These are phyloP conservation scores for Alternaria sp. DNA, from an alignment of 2,329 filamentous ascomycete genomes.

Conservation along the genomic window DNA sequence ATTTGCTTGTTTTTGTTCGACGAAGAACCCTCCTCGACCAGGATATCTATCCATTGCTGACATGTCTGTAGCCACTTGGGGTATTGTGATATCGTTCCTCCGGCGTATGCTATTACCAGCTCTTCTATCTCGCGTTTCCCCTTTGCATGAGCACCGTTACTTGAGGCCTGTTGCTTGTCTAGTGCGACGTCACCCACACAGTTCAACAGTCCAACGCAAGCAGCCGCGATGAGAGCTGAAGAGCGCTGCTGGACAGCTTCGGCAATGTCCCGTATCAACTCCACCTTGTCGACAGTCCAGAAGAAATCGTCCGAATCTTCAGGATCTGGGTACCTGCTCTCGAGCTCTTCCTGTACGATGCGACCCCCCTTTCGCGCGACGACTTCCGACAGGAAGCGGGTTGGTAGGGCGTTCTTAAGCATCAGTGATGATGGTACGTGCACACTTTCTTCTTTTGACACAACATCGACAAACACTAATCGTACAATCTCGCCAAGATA, in stretches of 20 bases:
- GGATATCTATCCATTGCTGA: conserved; percentile 70
- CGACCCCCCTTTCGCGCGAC: conserved; percentile 57
- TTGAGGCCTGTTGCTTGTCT: conserved; percentile 27
- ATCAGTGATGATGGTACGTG: conserved; percentile 64
- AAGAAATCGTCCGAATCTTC: conserved; percentile 46
- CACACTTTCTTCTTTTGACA: conserved; percentile 50
- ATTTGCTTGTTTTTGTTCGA: conserved; percentile 54
- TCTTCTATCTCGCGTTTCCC: conserved; percentile 57
- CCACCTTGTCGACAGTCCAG: conserved; percentile 70
- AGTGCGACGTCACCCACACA: conserved; percentile 71
- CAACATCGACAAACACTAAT: conserved; percentile 73
- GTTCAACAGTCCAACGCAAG: conserved; percentile 73
- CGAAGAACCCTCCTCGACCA: conserved; percentile 56
- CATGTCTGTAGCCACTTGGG: conserved; percentile 76
- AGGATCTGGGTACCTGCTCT: conserved; percentile 64
- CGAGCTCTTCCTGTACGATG: conserved; percentile 46
- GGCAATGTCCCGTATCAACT: conserved; percentile 70
- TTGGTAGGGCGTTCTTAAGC: conserved; percentile 70
- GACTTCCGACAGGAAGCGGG: conserved; percentile 75
- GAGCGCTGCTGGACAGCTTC: conserved; percentile 75
- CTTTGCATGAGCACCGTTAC: conserved; percentile 27
- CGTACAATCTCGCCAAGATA: conserved; percentile 81
- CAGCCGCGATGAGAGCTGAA: conserved; percentile 76
- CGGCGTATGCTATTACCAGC: conserved; percentile 79
- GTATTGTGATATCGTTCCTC: conserved; percentile 81